Evolutionary conservation across 768 basidiomycete genomes (phyloP), one percentile per base, ranked within the genome.

Genomic region (Coprinopsis cinerea): DNA sequence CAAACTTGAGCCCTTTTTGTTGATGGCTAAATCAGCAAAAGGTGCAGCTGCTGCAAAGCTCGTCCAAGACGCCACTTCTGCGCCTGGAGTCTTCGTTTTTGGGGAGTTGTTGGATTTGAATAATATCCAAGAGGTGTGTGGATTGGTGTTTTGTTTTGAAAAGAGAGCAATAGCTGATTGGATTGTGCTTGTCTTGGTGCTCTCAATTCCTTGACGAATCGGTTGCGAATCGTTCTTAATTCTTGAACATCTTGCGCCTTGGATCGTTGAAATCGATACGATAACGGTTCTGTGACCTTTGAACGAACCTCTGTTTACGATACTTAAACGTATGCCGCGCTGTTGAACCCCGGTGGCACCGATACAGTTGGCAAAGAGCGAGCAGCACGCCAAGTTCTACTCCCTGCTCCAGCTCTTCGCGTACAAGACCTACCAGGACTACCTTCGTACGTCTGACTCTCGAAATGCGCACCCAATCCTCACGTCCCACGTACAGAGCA

Each of bases 21-120:
- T 97, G 52, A 91, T 97, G 70, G 91, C 86, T 2, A 93, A 94
- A 63, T 88, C 89, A 0, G 80, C 88, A 9, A 94, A 91, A 61
- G 95, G 95, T 1, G 92, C 92, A 0, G 91, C 88, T 0, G 92
- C 93, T 0, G 93, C 91, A 4, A 93, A 94, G 62, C 79, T 94
- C 48, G 69, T 94, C 25, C 77, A 82, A 59, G 87, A 96, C 61
- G 94, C 85, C 48, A 92, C 87, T 22, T 78, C 88, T 37, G 90
- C 94, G 0, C 83, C 85, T 14, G 94, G 92, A 9, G 88, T 96
- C 40, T 95, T 89, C 63, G 88, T 92, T 51, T 99, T 96, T 61
- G 81, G 83, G 0, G 94, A 98, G 64, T 69, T 99, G 46, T 70
- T 97, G 45, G 86, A 92, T 39, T 65, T 87, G 23, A 79, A 85